Evolutionary conservation across 2,329 filamentous ascomycete genomes (phyloP).

Genomic region (Phyllosticta ampelicida): DNA sequence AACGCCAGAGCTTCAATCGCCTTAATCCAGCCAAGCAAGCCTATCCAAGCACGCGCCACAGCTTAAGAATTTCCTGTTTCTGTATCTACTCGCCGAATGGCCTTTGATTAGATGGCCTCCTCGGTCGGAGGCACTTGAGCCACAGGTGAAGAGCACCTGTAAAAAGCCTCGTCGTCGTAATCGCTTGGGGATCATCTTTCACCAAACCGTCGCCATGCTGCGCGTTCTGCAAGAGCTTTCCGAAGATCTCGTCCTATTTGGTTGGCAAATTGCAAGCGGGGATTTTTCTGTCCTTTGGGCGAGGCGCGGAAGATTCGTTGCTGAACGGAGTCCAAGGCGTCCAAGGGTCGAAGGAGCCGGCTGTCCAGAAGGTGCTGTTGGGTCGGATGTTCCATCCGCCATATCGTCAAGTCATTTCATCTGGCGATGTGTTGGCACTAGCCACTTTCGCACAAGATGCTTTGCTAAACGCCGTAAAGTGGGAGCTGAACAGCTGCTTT

Average conservation of each 20-base stretch:
- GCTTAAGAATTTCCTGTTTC: too few relatives aligned
- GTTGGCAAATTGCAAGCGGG: slow-evolving; percentile 34
- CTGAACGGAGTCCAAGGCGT: slow-evolving; percentile 36
- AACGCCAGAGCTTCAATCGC: not conserved
- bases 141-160: slow-evolving; percentile 34
- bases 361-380: slow-evolving; percentile 41
- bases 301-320: slow-evolving; percentile 31
- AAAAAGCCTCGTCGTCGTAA: slow-evolving; percentile 28
- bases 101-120: not conserved
- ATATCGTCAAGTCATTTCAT: slow-evolving; percentile 27
- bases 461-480: too few relatives aligned
- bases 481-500: too few relatives aligned
- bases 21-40: not conserved
- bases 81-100: not conserved
- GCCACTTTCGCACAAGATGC: not conserved
- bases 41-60: too few relatives aligned
- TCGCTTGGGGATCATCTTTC: slow-evolving; percentile 20
- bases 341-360: slow-evolving; percentile 44
- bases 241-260: slow-evolving; percentile 33
- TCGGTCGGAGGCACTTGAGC: slow-evolving; percentile 20
- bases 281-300: slow-evolving; percentile 29
- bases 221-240: slow-evolving; percentile 35
- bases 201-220: slow-evolving; percentile 42
- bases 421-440: slow-evolving; percentile 20
- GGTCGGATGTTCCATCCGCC: slow-evolving; percentile 44